A percentile compares a stretch with the other conserved stretches of the same genome.
These are phyloP conservation scores for Penicillium maclennaniae DNA, from an alignment of 495 filamentous ascomycete genomes.

Conservation along the genomic window DNA sequence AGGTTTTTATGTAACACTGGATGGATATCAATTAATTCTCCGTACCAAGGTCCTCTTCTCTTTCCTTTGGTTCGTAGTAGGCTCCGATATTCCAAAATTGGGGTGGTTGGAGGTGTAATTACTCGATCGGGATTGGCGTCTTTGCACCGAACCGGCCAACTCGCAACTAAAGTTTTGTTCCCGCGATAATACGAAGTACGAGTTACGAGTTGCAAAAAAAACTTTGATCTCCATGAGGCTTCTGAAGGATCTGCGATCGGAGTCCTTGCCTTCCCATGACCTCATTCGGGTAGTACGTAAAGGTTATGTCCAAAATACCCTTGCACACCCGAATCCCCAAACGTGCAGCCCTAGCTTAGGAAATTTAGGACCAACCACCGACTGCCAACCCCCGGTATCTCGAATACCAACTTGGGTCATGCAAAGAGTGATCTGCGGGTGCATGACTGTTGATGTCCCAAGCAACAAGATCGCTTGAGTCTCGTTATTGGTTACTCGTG, in stretches of 20 bases:
- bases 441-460: neutral
- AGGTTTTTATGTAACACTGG: neutral
- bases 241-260: neutral
- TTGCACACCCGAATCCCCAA: neutral
- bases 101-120: conserved; percentile 13
- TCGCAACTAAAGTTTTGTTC: neutral
- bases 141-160: conserved; percentile 12
- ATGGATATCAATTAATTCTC: neutral
- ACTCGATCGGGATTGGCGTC: neutral
- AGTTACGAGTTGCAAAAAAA: neutral
- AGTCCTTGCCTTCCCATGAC: conserved; percentile 5
- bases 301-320: neutral
- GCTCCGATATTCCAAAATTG: conserved; percentile 2
- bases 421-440: neutral
- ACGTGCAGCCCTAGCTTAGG: neutral
- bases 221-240: neutral
- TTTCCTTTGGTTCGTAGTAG: neutral
- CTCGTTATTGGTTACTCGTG: neutral
- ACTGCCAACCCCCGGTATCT: neutral
- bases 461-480: conserved; percentile 19
- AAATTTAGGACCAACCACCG: neutral
- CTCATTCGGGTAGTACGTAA: neutral
- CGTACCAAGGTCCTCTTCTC: neutral
- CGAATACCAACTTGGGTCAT: neutral
- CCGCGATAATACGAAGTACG: neutral